phyloP scores from a whole-genome alignment of 2,329 filamentous ascomycete genomes.

The Cercospora sp. region DNA sequence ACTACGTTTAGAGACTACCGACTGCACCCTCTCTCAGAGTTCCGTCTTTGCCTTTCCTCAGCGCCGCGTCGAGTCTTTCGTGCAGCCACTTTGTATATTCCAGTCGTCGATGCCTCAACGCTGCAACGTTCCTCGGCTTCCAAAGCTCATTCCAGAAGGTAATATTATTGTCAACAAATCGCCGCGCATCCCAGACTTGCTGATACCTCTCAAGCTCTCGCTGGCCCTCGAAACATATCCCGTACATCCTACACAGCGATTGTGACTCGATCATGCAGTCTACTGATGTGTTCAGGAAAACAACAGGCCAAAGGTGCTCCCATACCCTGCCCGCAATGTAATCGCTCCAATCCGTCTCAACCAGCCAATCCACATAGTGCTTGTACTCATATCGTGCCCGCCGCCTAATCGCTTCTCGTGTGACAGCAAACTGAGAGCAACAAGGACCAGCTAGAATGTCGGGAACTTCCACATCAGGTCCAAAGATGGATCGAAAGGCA shows the following conservation, averaged over 20 bases:
- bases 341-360: slow-evolving; percentile 19
- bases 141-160: slow-evolving; percentile 23
- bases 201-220: slow-evolving; percentile 20
- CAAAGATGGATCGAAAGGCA: slow-evolving; percentile 25
- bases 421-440: slow-evolving; percentile 30
- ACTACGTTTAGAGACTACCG: neutral
- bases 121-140: slow-evolving; percentile 7
- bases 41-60: slow-evolving; percentile 7
- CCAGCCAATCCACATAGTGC: slow-evolving; percentile 19
- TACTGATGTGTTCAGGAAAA: slow-evolving; percentile 21
- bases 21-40: neutral
- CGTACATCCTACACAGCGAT: slow-evolving; percentile 25
- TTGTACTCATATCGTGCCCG: slow-evolving; percentile 22
- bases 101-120: slow-evolving; percentile 6
- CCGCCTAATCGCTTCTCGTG: slow-evolving; percentile 16
- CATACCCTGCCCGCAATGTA: slow-evolving; percentile 24
- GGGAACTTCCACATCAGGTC: slow-evolving; percentile 21
- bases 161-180: slow-evolving; percentile 16
- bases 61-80: slow-evolving; percentile 5
- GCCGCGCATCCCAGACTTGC: slow-evolving; percentile 25
- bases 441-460: slow-evolving; percentile 27
- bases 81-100: slow-evolving; percentile 16
- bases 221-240: slow-evolving; percentile 22
- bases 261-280: slow-evolving; percentile 22
- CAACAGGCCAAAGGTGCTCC: slow-evolving; percentile 30